These are phyloP conservation scores for Termitomyces sp. DNA, from an alignment of 768 basidiomycete species.

Conservation along the genomic window DNA sequence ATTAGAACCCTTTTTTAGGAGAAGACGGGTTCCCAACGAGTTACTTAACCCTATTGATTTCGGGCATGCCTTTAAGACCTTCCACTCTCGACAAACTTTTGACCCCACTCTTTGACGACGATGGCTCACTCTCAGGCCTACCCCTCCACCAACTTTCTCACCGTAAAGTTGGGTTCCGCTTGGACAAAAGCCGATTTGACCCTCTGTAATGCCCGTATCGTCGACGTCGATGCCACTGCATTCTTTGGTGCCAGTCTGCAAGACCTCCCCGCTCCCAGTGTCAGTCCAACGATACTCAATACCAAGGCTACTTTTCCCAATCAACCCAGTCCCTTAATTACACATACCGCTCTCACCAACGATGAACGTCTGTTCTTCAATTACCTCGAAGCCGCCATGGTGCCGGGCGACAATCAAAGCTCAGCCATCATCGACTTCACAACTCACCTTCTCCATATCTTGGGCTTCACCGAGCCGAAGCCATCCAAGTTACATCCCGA, in stretches of 20 bases:
- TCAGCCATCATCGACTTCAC: conserved; percentile 12
- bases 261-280: conserved; percentile 4
- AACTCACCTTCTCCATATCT: conserved; percentile 10
- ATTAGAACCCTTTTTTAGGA: background rate
- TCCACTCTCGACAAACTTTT: background rate
- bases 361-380: conserved; percentile 15
- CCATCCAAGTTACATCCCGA: conserved; percentile 5
- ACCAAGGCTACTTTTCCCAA: conserved; percentile 1
- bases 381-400: conserved; percentile 12
- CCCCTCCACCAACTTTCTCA: background rate
- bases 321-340: background rate
- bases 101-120: background rate
- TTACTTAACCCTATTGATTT: background rate
- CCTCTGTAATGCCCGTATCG: conserved; percentile 10
- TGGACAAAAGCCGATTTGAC: conserved; percentile 14
- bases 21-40: background rate
- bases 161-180: conserved; percentile 11
- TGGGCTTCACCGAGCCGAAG: conserved; percentile 10
- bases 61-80: background rate
- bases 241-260: conserved; percentile 9
- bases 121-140: background rate
- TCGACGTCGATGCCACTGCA: conserved; percentile 9
- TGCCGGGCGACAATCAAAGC: background rate
- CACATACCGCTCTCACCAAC: conserved; percentile 10
- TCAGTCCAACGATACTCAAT: conserved; percentile 11